Percentiles rank a stretch among this genome's conserved stretches.
These are phyloP conservation scores for Vanrija pseudolonga DNA, from an alignment of 1,284 basidiomycete genomes.

Conservation along the genomic window DNA sequence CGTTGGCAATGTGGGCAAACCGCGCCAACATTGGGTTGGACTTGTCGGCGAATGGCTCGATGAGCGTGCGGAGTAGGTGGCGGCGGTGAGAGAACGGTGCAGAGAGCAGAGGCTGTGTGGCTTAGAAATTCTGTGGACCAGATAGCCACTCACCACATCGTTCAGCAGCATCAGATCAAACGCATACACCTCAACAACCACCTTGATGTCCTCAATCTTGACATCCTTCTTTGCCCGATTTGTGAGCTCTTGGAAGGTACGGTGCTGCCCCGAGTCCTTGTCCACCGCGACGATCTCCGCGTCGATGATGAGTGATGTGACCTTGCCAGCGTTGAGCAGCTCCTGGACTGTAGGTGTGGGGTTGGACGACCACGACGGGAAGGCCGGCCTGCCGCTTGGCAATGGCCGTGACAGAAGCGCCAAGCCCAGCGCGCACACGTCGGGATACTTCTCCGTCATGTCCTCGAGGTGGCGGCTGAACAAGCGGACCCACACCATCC, in stretches of 20 bases:
- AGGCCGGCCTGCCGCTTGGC: conserved; percentile 12
- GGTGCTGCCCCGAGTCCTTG: conserved; percentile 70
- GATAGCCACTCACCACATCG: conserved; percentile 65
- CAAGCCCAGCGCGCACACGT: conserved; percentile 63
- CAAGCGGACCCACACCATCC: conserved; percentile 58
- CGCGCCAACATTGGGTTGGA: conserved; percentile 56
- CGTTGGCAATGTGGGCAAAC: conserved; percentile 71
- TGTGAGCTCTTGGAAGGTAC: conserved; percentile 97
- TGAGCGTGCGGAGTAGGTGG: conserved; percentile 58
- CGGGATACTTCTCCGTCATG: conserved; percentile 92
- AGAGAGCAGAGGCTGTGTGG: conserved; percentile 62
- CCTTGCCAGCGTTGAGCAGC: conserved; percentile 26
- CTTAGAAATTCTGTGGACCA: neutral
- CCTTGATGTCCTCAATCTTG: conserved; percentile 90
- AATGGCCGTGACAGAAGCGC: conserved; percentile 30
- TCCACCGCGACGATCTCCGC: conserved; percentile 97
- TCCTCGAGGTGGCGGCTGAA: conserved; percentile 86
- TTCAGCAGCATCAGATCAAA: conserved; percentile 95
- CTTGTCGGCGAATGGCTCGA: conserved; percentile 52
- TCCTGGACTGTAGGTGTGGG: conserved; percentile 25
- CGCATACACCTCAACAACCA: conserved; percentile 89
- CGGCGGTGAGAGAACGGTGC: conserved; percentile 71
- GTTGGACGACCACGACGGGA: conserved; percentile 28
- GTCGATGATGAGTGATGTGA: conserved; percentile 85
- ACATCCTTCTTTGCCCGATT: conserved; percentile 96